These are phyloP conservation scores for Violaceomyces palustris DNA, from an alignment of 1,284 basidiomycete genomes.

Conservation along the genomic window DNA sequence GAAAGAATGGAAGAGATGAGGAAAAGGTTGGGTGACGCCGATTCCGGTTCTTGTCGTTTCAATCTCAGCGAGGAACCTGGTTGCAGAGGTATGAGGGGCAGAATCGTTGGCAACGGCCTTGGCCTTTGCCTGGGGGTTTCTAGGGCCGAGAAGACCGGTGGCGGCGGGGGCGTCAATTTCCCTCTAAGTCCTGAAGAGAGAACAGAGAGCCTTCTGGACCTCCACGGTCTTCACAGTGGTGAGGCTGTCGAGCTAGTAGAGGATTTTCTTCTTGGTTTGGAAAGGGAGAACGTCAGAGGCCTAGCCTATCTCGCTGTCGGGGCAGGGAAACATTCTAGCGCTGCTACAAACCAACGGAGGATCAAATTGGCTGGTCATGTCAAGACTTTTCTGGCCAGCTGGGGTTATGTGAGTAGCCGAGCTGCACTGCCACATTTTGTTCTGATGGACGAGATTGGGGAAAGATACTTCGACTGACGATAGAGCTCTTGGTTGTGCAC, in stretches of 20 bases:
- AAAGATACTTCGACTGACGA: too few relatives aligned
- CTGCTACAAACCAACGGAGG: slow-evolving; percentile 70
- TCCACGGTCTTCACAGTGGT: slow-evolving; percentile 66
- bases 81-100: slow-evolving; percentile 71
- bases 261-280: slow-evolving; percentile 74
- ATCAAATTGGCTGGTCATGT: slow-evolving; percentile 78
- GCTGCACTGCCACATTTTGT: neutral
- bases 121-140: slow-evolving; percentile 45
- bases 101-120: slow-evolving; percentile 70
- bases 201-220: slow-evolving; percentile 63
- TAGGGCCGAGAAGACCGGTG: slow-evolving; percentile 58
- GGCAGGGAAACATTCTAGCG: slow-evolving; percentile 90
- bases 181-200: slow-evolving; percentile 60
- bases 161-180: slow-evolving; percentile 77
- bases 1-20: slow-evolving; percentile 67
- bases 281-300: slow-evolving; percentile 74
- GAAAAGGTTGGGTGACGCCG: slow-evolving; percentile 60
- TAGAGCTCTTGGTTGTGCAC: too few relatives aligned
- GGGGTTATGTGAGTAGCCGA: slow-evolving; percentile 62
- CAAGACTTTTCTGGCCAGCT: slow-evolving; percentile 80
- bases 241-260: slow-evolving; percentile 88
- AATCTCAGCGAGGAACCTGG: slow-evolving; percentile 69
- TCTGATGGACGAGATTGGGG: neutral
- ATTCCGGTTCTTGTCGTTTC: neutral
- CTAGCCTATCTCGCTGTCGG: slow-evolving; percentile 75